Evolutionary conservation across 164 flowering plant genomes (phyloP), one percentile per base, ranked within the genome.

Genomic region (Tetrastigma voinierianum): DNA sequence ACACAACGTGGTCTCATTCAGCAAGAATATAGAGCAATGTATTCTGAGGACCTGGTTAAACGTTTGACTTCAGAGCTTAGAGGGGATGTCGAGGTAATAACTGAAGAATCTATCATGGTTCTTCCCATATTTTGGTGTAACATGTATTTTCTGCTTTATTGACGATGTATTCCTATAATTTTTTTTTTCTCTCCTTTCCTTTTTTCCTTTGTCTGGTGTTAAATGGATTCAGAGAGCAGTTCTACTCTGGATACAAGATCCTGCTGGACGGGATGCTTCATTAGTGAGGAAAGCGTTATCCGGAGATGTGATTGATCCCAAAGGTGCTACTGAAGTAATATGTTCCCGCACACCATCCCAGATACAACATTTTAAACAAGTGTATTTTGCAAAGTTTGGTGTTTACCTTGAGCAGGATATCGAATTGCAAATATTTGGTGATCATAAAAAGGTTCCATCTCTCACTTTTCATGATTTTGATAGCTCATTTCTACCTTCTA

Each of bases 271-370:
- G 12, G 96, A 93, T 78, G 98, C 91, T 21, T 69, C 71, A 1
- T 57, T 83, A 16, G 65, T 86, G 64, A 78, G 80, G 60, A 44
- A 79, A 59, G 83, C 91, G 54, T 73, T 92, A 32, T 46, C 32
- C 67, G 84, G 74, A 17, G 67, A 77, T 13, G 13, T 49, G 3
- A 49, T 72, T 46, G 82, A 83, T 76, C 74, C 79, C 9, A 65
- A 58, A 71, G 86, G 82, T 72, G 90, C 82, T 14, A 85, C 89
- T 62, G 96, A 90, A 83, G 78, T 90, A 9, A 89, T 93, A 69
- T 90, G 98, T 72, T 83, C 96, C 56, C 89, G 96, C 1, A 84
- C 91, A 25, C 70, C 91, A 18, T 14, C 95, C 40, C 93, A 89
- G 65, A 77, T 90, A 46, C 89, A 83, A 65, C 73, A 75, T 15